Evolutionary conservation across 2,329 filamentous ascomycete genomes (phyloP).

Genomic region (Rhinocladiella similis): DNA sequence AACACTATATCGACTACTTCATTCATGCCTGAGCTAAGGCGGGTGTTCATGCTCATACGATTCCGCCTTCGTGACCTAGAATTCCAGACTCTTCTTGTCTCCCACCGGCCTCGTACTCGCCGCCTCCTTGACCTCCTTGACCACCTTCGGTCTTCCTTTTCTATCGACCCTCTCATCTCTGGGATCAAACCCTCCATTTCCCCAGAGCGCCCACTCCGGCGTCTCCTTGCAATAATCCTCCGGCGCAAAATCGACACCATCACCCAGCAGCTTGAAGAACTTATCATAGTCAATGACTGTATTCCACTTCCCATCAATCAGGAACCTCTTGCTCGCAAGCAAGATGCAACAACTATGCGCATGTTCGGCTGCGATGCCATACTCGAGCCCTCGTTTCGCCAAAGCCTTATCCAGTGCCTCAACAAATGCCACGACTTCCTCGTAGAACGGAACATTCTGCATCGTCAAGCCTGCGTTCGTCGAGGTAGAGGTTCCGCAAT

Average conservation of each 20-base stretch:
- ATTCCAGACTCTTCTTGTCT: background rate
- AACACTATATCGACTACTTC: too few species aligned
- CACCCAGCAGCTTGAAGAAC: conserved; percentile 83
- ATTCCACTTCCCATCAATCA: conserved; percentile 77
- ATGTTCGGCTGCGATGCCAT: conserved; percentile 93
- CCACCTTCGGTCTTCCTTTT: conserved; percentile 59
- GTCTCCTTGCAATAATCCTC: conserved; percentile 92
- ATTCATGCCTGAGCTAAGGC: too few species aligned
- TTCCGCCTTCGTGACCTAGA: background rate
- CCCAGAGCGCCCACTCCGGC: conserved; percentile 93
- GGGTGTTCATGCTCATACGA: background rate
- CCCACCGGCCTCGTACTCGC: background rate
- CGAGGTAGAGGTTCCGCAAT: conserved; percentile 86
- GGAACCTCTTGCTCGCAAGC: conserved; percentile 79
- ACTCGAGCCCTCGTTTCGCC: conserved; percentile 68
- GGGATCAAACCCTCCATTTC: conserved; percentile 91
- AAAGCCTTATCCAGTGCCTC: conserved; percentile 71
- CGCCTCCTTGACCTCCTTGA: background rate
- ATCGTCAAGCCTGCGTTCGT: conserved; percentile 87
- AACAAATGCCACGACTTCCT: conserved; percentile 83
- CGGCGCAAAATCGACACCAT: conserved; percentile 72
- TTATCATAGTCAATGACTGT: conserved; percentile 86
- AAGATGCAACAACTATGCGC: conserved; percentile 92
- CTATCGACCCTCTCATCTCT: conserved; percentile 82
- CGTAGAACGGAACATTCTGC: conserved; percentile 96